Base-by-base conservation (phyloP, 257 asterid genomes). In the Petunia secreta region DNA sequence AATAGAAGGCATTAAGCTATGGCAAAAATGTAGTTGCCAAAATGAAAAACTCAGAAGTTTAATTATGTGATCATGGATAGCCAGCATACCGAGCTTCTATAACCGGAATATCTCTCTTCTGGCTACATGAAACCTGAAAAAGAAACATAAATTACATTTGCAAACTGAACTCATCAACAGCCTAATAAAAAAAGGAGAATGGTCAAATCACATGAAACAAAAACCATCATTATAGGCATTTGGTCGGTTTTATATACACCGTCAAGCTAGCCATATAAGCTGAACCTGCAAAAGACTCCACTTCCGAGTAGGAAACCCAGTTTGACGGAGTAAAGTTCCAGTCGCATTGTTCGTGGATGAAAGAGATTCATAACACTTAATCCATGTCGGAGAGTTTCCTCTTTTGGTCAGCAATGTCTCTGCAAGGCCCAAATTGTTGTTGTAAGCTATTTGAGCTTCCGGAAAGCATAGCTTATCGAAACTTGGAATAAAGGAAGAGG, bases 241-340 rank as follows among this genome's bases (percentile, higher is more conserved):
- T 65, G 3, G 13, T 44, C 5, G 4, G n/a, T 44, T 68, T 68
- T 68, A 68, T 34, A 71, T 39, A 71, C 25, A 25, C 25, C 25
- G 13, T 34, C 77, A 71, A 48, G 34, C 60, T 11, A 50, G 25
- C 34, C 16, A 63, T 36, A 63, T 63, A 83, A 54, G 37, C 40
- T n/a, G 67, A 79, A 92, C 98, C 98, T 91, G 89, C 25, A 80
- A 81, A 79, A 34, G 86, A 75, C 86, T 85, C 63, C 62, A 83
- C 79, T 88, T 88, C 87, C 34, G 66, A 46, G 77, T 79, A 44
- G 48, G 62, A 79, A 46, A 48, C 40, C 84, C 84, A 79, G 77
- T 67, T 65, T 14, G 90, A 62, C 80, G 71, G 79, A 84, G 53
- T 80, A 85, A 74, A 43, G 86, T 85, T 82, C 80, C 67, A 78